Evolutionary conservation across 148 eudicot genomes (phyloP).

Genomic region (Spergularia marina): DNA sequence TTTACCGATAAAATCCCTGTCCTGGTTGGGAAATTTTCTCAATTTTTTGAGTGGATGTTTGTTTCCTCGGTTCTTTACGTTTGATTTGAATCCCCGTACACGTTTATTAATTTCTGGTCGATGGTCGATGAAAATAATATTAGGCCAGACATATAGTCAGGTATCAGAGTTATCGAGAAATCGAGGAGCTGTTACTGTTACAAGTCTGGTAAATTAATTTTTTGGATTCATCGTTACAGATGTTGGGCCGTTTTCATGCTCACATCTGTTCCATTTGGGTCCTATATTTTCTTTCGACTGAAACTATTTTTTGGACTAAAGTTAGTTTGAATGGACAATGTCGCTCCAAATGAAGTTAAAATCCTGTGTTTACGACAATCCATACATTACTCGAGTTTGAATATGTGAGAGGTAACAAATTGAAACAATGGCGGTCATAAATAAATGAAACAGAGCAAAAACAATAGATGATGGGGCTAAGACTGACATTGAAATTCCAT

Average conservation of each 20-base stretch:
- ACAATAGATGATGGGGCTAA: too few relatives aligned
- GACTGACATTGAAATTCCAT: too few relatives aligned
- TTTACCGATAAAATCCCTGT: not conserved
- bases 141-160: conserved; percentile 16
- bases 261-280: conserved; percentile 31
- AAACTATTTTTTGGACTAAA: too few relatives aligned
- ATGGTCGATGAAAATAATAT: not conserved
- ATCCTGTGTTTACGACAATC: too few relatives aligned
- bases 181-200: conserved; percentile 30
- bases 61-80: not conserved
- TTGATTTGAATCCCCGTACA: not conserved
- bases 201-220: conserved; percentile 25
- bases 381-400: too few relatives aligned
- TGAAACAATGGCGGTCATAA: too few relatives aligned
- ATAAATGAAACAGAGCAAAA: too few relatives aligned
- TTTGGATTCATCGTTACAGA: conserved; percentile 32
- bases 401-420: too few relatives aligned
- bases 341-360: too few relatives aligned
- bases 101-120: not conserved
- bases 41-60: too few relatives aligned
- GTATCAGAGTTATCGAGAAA: conserved; percentile 24
- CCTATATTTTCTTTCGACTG: conserved; percentile 4
- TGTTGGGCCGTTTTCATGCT: conserved; percentile 23
- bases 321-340: too few relatives aligned
- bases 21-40: conserved; percentile 15